Evolutionary conservation across 257 asterid species (phyloP), one percentile per base, ranked within the genome.

Genomic region (Nicotiana attenuata): DNA sequence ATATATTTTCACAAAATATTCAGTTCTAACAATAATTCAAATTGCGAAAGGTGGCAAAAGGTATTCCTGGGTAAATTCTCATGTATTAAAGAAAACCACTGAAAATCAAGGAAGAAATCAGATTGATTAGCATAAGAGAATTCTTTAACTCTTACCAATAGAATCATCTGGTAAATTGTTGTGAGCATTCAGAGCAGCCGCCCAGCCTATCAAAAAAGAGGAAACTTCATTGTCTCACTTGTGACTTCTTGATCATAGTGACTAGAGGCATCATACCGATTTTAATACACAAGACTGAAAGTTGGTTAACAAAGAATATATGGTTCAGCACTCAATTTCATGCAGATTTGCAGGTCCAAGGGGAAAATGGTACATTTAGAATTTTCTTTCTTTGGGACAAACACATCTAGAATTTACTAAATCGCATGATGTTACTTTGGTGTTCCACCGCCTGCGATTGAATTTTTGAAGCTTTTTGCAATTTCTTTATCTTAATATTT

Each of bases 131-230:
- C 65, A 80, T 31, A 65, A 65, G 59, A 82, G 81, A 66, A 17
- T 57, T 83, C 65, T 35, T 57, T 68, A 26, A 87, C 96, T 41
- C 50, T 90, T 84, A 93, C 99, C 98, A 15, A 88, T 68, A 15
- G 97, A 92, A 91, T 89, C 94, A 81, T 90, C 97, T 19, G 97
- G 97, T 84, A 92, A 85, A 86, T 83, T 92, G 88, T 89, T 91
- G 81, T 81, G 84, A 20, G 96, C 93, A 78, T 85, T 90, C 89
- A 93, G 86, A 64, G 93, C 91, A 89, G 96, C 94, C 56, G 89
- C 82, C 98, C 98, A 96, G 81, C 99, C 99, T 93, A 87, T 84
- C 86, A 84, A 85, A 8, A 33, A 69, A 83, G 24, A 71, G 19
- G 65, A 47, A 64, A 69, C 67, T 82, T 63, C 59, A 76, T 83